Evolutionary conservation across 495 filamentous ascomycete species (phyloP).

Genomic region (Aspergillus cavernicola): DNA sequence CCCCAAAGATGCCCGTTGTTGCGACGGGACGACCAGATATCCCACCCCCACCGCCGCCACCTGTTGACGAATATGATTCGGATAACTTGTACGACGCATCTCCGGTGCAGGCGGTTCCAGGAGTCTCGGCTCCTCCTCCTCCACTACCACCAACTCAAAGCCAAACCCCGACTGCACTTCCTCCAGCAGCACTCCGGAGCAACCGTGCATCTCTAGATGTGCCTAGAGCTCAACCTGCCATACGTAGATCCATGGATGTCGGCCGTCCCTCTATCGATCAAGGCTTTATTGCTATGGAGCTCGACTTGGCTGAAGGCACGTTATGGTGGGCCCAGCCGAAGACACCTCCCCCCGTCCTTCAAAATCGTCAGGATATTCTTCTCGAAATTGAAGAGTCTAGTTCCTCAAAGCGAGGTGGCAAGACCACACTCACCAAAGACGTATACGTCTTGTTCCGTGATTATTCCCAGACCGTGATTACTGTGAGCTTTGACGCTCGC

Average conservation of each 20-base stretch:
- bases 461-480: slow-evolving; percentile 92
- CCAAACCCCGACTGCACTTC: slow-evolving; percentile 32
- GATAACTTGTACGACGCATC: slow-evolving; percentile 53
- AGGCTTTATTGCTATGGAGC: slow-evolving; percentile 78
- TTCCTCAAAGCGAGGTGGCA: slow-evolving; percentile 62
- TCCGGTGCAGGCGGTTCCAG: slow-evolving; percentile 45
- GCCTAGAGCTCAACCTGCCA: slow-evolving; percentile 42
- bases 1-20: slow-evolving; percentile 27
- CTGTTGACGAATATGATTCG: slow-evolving; percentile 33
- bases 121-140: slow-evolving; percentile 34
- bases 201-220: slow-evolving; percentile 69
- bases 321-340: slow-evolving; percentile 80
- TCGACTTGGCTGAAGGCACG: slow-evolving; percentile 68
- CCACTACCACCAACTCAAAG: slow-evolving; percentile 21
- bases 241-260: slow-evolving; percentile 72
- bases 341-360: slow-evolving; percentile 73
- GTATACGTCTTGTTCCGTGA: slow-evolving; percentile 87
- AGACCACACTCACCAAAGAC: slow-evolving; percentile 67
- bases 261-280: slow-evolving; percentile 63
- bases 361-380: slow-evolving; percentile 78
- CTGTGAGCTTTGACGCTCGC: slow-evolving; percentile 70
- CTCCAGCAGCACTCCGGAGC: slow-evolving; percentile 41
- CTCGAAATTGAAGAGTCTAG: slow-evolving; percentile 78
- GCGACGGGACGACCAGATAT: slow-evolving; percentile 16
- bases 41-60: slow-evolving; percentile 28